Evolutionary conservation across 1,139 yeast genomes (phyloP), one percentile per base, ranked within the genome.

Genomic region (Pneumocystis carinii): DNA sequence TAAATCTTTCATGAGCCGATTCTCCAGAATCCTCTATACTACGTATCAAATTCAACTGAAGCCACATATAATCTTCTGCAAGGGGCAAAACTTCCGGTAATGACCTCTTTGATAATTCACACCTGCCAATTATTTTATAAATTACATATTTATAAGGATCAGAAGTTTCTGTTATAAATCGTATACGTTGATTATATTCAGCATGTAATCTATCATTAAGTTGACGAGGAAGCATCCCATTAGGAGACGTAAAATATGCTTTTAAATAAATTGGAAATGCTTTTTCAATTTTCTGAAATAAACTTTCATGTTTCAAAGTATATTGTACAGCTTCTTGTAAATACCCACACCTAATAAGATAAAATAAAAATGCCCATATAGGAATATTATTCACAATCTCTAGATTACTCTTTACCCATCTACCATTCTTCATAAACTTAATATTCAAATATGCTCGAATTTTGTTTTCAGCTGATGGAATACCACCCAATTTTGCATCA

Each of bases 11-110:
- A 72, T 83, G 85, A 10, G 83, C 59, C 4, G 61, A 35, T 48
- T 48, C 55, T 14, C 61, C 77, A 60, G 86, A 81, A 15, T 74
- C 74, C 37, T 73, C 65, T 59, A 71, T 68, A 67, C 74, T 41
- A 66, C 85, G 83, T 19, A 87, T 82, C 39, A 90, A 78, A 71
- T 85, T 81, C 64, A 92, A 79, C 74, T 92, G 97, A 72, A 87
- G 82, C 99, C 98, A 92, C 63, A 90, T 75, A 98, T 98, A 92
- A 74, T 92, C 98, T 73, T 92, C 98, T 62, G 90, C 82, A 66
- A 95, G 87, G 60, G 84, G 75, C 59, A 90, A 84, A 61, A 92
- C 85, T 36, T 80, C 77, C 2, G 96, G 94, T 63, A 90, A 79
- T n/a, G 83, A 79, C 71, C 87, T 88, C 70, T 85, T 83, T 10